These are phyloP conservation scores for Leccinum subatratum DNA, from an alignment of 1,284 basidiomycete species.

Conservation along the genomic window DNA sequence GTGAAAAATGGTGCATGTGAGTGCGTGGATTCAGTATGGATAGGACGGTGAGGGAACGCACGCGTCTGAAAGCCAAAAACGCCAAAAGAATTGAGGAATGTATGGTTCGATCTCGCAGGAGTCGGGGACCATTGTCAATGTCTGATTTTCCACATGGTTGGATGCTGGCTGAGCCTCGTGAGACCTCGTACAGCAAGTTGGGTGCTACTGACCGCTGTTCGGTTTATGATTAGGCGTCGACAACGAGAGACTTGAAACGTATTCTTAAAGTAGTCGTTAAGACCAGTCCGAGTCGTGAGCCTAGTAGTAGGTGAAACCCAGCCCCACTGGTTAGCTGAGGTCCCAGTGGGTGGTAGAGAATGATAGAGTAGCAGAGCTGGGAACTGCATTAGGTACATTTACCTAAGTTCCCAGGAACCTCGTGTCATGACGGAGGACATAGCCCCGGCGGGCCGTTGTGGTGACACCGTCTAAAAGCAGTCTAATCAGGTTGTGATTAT, in stretches of 20 bases:
- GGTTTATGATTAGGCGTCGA: neutral
- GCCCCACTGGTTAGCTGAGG: constrained; percentile 8
- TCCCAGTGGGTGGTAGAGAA: constrained; percentile 9
- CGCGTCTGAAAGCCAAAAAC: constrained; percentile 40
- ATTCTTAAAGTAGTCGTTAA: neutral
- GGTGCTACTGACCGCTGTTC: neutral
- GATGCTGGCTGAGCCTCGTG: neutral
- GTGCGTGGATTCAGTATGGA: neutral
- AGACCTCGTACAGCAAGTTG: constrained; percentile 6
- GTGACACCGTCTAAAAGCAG: too few species aligned
- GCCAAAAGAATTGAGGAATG: constrained; percentile 41
- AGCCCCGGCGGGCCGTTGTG: constrained; percentile 6
- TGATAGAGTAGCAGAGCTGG: constrained; percentile 2
- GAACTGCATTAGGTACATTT: constrained; percentile 9
- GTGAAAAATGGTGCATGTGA: neutral
- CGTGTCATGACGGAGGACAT: constrained; percentile 17
- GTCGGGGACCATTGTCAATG: neutral
- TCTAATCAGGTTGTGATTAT: constrained; percentile 4
- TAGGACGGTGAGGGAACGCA: constrained; percentile 11
- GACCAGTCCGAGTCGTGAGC: neutral
- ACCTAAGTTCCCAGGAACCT: constrained; percentile 12
- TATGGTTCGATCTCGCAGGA: constrained; percentile 29
- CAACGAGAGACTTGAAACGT: neutral
- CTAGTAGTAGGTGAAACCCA: neutral
- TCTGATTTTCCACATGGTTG: neutral